phyloP scores from a whole-genome alignment of 2,329 filamentous ascomycete species.

The Claviceps arundinis region DNA sequence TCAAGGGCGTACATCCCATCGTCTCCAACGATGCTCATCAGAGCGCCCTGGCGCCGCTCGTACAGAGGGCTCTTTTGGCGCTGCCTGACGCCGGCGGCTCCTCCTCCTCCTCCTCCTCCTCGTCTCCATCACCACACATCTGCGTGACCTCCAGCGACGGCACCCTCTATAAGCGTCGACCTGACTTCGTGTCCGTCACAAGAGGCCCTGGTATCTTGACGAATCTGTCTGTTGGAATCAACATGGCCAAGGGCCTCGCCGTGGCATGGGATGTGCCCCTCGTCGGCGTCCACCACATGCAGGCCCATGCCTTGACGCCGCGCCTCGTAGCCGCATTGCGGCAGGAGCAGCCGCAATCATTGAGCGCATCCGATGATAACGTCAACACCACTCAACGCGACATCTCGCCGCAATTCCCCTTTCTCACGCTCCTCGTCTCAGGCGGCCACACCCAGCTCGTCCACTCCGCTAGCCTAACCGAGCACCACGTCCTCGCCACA shows the following conservation, averaged over 20 bases:
- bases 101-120: background rate
- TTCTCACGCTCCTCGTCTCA: slow-evolving; percentile 77
- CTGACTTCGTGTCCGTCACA: slow-evolving; percentile 81
- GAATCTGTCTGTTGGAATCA: slow-evolving; percentile 64
- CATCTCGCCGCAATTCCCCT: slow-evolving; percentile 50
- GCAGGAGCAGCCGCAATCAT: background rate
- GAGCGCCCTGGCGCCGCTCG: slow-evolving; percentile 51
- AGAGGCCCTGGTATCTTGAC: slow-evolving; percentile 80
- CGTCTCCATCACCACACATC: background rate
- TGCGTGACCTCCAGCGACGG: background rate
- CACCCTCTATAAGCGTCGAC: slow-evolving; percentile 26
- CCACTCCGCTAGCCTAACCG: slow-evolving; percentile 51
- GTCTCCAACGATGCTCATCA: slow-evolving; percentile 66
- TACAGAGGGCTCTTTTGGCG: slow-evolving; percentile 46
- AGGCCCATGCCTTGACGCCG: slow-evolving; percentile 85
- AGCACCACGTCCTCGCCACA: slow-evolving; percentile 60
- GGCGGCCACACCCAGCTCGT: slow-evolving; percentile 87
- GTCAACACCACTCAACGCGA: slow-evolving; percentile 25
- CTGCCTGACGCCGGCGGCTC: slow-evolving; percentile 25
- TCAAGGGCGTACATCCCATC: slow-evolving; percentile 68
- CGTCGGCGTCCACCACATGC: slow-evolving; percentile 90
- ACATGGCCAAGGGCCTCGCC: slow-evolving; percentile 76
- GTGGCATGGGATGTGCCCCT: slow-evolving; percentile 73
- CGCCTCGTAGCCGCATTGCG: slow-evolving; percentile 54
- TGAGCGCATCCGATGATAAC: slow-evolving; percentile 1